Base-by-base conservation (phyloP, 768 basidiomycete genomes). In the Psilocybe tampanensis region DNA sequence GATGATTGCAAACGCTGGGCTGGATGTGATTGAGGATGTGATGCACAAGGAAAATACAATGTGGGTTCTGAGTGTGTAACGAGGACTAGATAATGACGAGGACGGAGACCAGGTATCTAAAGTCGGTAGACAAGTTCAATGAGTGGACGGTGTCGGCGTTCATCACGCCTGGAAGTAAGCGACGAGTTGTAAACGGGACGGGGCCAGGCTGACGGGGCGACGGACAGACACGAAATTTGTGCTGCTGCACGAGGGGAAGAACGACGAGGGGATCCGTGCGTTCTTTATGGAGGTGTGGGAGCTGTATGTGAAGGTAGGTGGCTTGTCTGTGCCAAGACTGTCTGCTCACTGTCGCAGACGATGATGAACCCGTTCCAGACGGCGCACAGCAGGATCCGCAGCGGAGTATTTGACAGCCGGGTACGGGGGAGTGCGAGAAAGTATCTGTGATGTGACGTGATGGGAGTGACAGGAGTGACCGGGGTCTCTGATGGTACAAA, bases 281-380 rank as follows among this genome's bases (percentile, higher is more conserved):
- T 99, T 99, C 79, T 91, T 99, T 67, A 85, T 84, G 66, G 97
- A 98, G 8, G 88, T 96, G 24, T 99, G 97, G 96, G 97, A 99
- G 80, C 66, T 91, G 64, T 98, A 96, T 75, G 85, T 96, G 47
- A 99, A 99, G 88, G 97, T 95, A 42, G 42, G 42, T n/a, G 34
- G 39, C 29, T 2, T 33, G 29, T 12, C 19, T 22, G 32, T 33
- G 21, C 4, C 59, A 66, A 51, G 12, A 17, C 19, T 11, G 24
- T 41, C 36, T 22, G 54, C 57, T 63, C 47, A 62, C 52, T 19
- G 26, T 11, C 18, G 43, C 74, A 96, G 95, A 87, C 90, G 58
- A 80, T 85, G 77, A 54, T 97, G 72, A 99, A 97, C 66, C 96
- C 97, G n/a, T 99, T 99, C 75, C 92, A 98, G 65, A 92, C 90